These are phyloP conservation scores for Penicillium robsamsonii DNA, from an alignment of 495 filamentous ascomycete species.

Conservation along the genomic window DNA sequence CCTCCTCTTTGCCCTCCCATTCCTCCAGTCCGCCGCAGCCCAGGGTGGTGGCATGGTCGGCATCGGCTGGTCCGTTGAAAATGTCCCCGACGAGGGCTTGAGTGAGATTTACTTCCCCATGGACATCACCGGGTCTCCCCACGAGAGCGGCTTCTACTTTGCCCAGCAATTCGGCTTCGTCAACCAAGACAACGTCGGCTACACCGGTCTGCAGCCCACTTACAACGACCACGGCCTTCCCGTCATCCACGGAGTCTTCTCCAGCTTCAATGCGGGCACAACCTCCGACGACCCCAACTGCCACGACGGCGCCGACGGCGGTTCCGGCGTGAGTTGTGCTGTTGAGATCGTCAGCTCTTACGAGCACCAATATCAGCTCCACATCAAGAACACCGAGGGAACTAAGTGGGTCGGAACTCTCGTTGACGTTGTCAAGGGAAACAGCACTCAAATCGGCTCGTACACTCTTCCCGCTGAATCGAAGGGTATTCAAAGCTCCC, in stretches of 20 bases:
- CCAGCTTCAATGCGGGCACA: constrained; percentile 28
- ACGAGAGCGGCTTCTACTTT: constrained; percentile 28
- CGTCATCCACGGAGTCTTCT: constrained; percentile 32
- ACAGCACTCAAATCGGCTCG: constrained; percentile 23
- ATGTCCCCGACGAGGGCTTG: constrained; percentile 16
- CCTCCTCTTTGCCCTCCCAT: neutral
- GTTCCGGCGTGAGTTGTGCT: constrained; percentile 28
- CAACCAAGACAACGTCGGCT: constrained; percentile 22
- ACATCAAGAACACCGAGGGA: constrained; percentile 23
- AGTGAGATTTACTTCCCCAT: constrained; percentile 32
- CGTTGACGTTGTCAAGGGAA: constrained; percentile 21
- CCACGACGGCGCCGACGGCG: constrained; percentile 29
- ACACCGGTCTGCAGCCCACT: constrained; percentile 32
- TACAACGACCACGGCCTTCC: constrained; percentile 9
- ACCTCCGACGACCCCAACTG: constrained; percentile 24
- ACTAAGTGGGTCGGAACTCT: constrained; percentile 31
- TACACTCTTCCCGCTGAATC: constrained; percentile 24
- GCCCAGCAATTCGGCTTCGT: constrained; percentile 31
- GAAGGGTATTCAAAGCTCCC: constrained; percentile 19
- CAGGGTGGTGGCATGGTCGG: constrained; percentile 19
- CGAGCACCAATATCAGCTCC: constrained; percentile 17
- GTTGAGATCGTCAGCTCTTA: constrained; percentile 23
- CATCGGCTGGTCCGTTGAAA: constrained; percentile 10
- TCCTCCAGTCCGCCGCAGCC: constrained; percentile 10
- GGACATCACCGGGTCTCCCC: constrained; percentile 24